A percentile compares a stretch with the other conserved stretches of the same genome.
Evolutionary conservation across 148 eudicot genomes (phyloP).

Genomic region (Rhododendron griersonianum): DNA sequence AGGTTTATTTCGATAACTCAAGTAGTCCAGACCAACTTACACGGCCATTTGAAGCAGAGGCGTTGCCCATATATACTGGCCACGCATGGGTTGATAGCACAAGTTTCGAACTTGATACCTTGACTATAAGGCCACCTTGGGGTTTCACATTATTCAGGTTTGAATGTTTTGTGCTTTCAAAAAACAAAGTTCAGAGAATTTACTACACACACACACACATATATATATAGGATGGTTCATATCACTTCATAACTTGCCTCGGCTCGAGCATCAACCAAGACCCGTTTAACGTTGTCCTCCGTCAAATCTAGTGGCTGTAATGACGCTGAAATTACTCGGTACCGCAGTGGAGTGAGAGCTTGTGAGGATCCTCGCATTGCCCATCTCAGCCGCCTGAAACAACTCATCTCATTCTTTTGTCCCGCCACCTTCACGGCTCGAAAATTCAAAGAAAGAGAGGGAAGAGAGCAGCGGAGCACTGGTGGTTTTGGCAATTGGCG

Average conservation of each 20-base stretch:
- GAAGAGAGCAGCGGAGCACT: background rate
- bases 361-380: constrained; percentile 11
- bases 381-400: constrained; percentile 4
- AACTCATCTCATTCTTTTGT: background rate
- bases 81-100: too few species aligned
- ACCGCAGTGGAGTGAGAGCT: background rate
- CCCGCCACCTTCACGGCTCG: background rate
- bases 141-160: background rate
- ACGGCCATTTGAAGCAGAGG: too few species aligned
- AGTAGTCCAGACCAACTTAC: too few species aligned
- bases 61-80: too few species aligned
- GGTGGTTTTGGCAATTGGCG: constrained; percentile 3
- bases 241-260: constrained; percentile 30
- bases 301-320: constrained; percentile 68
- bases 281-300: constrained; percentile 72
- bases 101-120: too few species aligned
- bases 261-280: constrained; percentile 54
- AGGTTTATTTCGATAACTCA: too few species aligned
- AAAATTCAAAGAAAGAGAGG: background rate
- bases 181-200: too few species aligned
- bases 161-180: background rate
- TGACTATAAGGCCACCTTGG: background rate
- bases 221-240: background rate
- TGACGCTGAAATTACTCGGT: constrained; percentile 36
- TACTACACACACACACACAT: too few species aligned